Evolutionary conservation across 2,329 filamentous ascomycete species (phyloP).

Genomic region (Pleomassaria siparia): DNA sequence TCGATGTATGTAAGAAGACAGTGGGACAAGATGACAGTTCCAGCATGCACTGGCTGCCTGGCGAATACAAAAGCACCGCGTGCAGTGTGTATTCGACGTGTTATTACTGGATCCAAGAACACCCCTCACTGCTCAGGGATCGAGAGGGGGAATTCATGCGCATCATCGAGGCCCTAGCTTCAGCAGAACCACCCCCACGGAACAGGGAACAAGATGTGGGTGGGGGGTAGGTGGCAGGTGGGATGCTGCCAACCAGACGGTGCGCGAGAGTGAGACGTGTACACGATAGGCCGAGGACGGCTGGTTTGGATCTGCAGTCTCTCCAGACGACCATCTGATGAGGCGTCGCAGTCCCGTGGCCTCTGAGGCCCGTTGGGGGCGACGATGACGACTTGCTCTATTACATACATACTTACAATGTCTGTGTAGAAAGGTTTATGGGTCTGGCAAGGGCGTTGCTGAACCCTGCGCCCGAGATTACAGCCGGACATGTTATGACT

Average conservation of each 20-base stretch:
- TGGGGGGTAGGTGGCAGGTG: neutral
- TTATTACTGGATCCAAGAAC: neutral
- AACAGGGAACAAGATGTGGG: neutral
- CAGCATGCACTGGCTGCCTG: no score
- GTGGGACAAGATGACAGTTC: no score
- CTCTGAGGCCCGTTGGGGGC: no score
- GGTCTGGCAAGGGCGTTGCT: neutral
- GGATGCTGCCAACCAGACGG: neutral
- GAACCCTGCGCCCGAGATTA: neutral
- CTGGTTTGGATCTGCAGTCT: no score
- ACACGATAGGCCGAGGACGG: no score
- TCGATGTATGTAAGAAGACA: neutral
- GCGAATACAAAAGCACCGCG: neutral
- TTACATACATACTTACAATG: no score
- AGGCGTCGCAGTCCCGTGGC: no score
- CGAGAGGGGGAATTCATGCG: conserved; percentile 1
- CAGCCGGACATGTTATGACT: no score
- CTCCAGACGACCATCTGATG: no score
- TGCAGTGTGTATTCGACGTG: neutral
- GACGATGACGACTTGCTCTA: no score
- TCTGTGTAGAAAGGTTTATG: no score
- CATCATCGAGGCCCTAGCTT: neutral
- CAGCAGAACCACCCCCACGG: neutral
- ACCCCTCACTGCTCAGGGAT: neutral
- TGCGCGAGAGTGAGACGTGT: no score